A percentile compares a stretch with the other conserved stretches of the same genome.
Evolutionary conservation across 441 rosid genomes (phyloP).

Genomic region (Sinapis alba): DNA sequence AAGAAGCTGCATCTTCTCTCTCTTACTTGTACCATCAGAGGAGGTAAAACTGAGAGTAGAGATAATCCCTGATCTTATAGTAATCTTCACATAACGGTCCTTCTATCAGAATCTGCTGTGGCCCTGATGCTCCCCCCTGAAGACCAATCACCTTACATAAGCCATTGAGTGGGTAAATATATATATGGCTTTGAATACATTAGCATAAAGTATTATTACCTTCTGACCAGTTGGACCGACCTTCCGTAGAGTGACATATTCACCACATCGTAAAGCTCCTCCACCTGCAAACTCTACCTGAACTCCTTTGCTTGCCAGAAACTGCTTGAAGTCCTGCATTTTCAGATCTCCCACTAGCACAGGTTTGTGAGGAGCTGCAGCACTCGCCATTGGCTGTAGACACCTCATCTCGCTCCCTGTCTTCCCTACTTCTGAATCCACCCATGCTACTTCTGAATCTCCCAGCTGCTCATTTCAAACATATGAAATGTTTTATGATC

Average conservation of each 20-base stretch:
- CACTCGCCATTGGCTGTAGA: conserved; percentile 61
- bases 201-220: conserved; percentile 42
- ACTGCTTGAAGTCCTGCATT: conserved; percentile 94
- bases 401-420: conserved; percentile 71
- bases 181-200: neutral
- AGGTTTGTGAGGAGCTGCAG: conserved; percentile 78
- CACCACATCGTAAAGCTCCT: conserved; percentile 91
- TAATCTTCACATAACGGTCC: conserved; percentile 96
- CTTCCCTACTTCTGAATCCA: conserved; percentile 88
- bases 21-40: conserved; percentile 34
- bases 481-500: neutral
- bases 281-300: conserved; percentile 96
- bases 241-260: conserved; percentile 85
- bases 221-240: conserved; percentile 80
- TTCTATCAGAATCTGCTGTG: conserved; percentile 87
- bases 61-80: conserved; percentile 80
- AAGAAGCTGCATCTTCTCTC: neutral
- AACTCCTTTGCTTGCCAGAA: conserved; percentile 85
- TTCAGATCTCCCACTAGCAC: conserved; percentile 93
- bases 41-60: conserved; percentile 90
- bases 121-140: conserved; percentile 50
- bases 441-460: conserved; percentile 95
- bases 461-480: conserved; percentile 57
- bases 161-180: neutral
- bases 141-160: neutral